Base-by-base conservation (phyloP, 768 basidiomycete species). In the Boletus eberwhitei region DNA sequence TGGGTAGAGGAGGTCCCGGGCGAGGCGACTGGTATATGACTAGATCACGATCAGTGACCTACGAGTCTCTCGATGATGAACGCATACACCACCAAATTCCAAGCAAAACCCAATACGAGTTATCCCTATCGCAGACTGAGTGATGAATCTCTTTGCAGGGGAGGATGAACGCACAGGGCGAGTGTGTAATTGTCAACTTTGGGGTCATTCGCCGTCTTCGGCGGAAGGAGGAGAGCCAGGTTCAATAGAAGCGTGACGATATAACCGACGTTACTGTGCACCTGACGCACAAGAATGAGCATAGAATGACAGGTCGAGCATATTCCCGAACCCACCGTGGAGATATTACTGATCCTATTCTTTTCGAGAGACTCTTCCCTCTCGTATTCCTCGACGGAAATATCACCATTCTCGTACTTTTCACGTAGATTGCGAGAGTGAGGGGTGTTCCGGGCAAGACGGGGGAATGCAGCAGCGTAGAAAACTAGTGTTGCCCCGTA, bases 11-110 rank as follows among this genome's bases (percentile, higher is more conserved):
- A 49, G 90, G 88, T 0, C 92, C 92, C 3, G 88, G 86, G 9
- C 92, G 83, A n/a, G 85, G 88, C 63, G 89, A 81, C 66, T 94
- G 92, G 68, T 83, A 92, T 47, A 93, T 80, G 60, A 93, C 90
- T 91, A 49, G 19, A 40, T 1, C 42, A 14, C 2, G 2, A 21
- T 48, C 48, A 55, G 35, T 29, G 34, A 24, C 24, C 0, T 24
- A 1, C 12, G 8, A 34, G 48, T 21, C 13, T 19, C 13, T 31
- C 8, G 8, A 35, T 5, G 16, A 21, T 13, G 24, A 36, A 37
- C 1, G 71, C 86, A 45, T 71, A 90, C 89, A 91, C 92, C 92
- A 95, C 84, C 92, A 93, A 46, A 92, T 83, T 8, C 90, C 91
- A 9, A 78, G 75, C 1, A 93, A 43, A 12, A 94, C 87, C 90